These are phyloP conservation scores for Aspergillaceae sp. DNA, from an alignment of 2,329 filamentous ascomycete species.

Conservation along the genomic window DNA sequence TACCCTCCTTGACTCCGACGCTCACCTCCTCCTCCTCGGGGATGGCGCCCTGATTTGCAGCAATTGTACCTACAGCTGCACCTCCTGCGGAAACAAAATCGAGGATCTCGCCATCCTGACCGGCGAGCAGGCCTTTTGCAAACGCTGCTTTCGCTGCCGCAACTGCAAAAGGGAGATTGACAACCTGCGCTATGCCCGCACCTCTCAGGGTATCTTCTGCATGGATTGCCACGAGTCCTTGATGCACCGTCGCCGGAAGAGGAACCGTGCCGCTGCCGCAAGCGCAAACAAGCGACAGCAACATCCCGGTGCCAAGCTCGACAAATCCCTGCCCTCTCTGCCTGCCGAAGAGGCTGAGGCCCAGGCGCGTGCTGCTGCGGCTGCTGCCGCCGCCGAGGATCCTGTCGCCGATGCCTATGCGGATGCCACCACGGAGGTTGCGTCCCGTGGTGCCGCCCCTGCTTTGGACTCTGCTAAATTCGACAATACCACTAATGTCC, in stretches of 20 bases:
- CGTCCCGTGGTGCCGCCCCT: slow-evolving; percentile 13
- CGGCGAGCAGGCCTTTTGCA: slow-evolving; percentile 95
- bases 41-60: slow-evolving; percentile 98
- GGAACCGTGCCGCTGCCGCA: slow-evolving; percentile 56
- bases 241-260: slow-evolving; percentile 82
- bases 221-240: slow-evolving; percentile 97
- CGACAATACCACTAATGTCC: slow-evolving; percentile 5
- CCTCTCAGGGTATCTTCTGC: slow-evolving; percentile 97
- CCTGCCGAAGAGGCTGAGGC: slow-evolving; percentile 62
- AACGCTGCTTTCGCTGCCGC: slow-evolving; percentile 90
- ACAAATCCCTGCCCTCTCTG: slow-evolving; percentile 88
- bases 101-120: slow-evolving; percentile 96
- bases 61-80: slow-evolving; percentile 98
- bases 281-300: slow-evolving; percentile 14
- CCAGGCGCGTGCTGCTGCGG: slow-evolving; percentile 47
- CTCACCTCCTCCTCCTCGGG: slow-evolving; percentile 90
- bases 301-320: slow-evolving; percentile 54
- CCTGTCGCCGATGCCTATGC: slow-evolving; percentile 55
- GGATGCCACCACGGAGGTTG: slow-evolving; percentile 38
- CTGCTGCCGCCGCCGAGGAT: slow-evolving; percentile 41
- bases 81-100: slow-evolving; percentile 92
- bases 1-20: slow-evolving; percentile 94
- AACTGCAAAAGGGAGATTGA: slow-evolving; percentile 99
- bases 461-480: slow-evolving; percentile 16
- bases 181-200: slow-evolving; percentile 93